Percentiles rank a stretch among this genome's conserved stretches.
These are phyloP conservation scores for Cydonia oblonga DNA, from an alignment of 331 rosid genomes.

Conservation along the genomic window DNA sequence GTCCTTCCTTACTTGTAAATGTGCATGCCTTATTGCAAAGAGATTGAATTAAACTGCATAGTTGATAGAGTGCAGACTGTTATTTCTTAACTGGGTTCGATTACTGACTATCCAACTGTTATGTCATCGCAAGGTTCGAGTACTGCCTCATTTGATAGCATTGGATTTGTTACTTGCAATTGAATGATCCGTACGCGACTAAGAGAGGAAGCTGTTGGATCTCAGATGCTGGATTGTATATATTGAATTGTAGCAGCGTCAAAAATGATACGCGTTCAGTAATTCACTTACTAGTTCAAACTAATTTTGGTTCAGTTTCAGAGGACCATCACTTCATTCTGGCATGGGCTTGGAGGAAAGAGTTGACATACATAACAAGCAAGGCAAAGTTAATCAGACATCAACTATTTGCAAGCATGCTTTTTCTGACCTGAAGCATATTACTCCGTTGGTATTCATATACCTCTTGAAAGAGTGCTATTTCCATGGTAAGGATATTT, in stretches of 20 bases:
- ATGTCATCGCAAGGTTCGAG: not conserved
- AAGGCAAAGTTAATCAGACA: slow-evolving; percentile 17
- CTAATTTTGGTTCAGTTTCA: slow-evolving; percentile 7
- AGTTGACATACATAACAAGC: slow-evolving; percentile 9
- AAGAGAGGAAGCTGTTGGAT: not conserved
- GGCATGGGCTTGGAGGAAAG: slow-evolving; percentile 59
- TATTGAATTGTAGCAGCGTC: not conserved
- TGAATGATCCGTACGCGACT: not conserved
- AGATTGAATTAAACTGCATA: not conserved
- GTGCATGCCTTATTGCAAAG: no score
- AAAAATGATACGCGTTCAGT: not conserved
- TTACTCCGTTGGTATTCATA: slow-evolving; percentile 70
- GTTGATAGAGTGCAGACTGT: not conserved
- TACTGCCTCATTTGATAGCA: not conserved
- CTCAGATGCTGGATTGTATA: not conserved
- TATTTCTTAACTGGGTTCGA: not conserved
- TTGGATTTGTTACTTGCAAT: not conserved
- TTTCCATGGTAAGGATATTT: slow-evolving; percentile 46
- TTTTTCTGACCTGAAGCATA: slow-evolving; percentile 49
- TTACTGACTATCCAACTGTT: not conserved
- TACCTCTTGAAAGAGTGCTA: slow-evolving; percentile 77
- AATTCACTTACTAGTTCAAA: not conserved
- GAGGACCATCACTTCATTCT: not conserved
- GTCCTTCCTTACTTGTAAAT: no score
- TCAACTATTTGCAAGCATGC: slow-evolving; percentile 55